Base-by-base conservation (phyloP, 805 yeast species). In the Starmera caribaea region DNA sequence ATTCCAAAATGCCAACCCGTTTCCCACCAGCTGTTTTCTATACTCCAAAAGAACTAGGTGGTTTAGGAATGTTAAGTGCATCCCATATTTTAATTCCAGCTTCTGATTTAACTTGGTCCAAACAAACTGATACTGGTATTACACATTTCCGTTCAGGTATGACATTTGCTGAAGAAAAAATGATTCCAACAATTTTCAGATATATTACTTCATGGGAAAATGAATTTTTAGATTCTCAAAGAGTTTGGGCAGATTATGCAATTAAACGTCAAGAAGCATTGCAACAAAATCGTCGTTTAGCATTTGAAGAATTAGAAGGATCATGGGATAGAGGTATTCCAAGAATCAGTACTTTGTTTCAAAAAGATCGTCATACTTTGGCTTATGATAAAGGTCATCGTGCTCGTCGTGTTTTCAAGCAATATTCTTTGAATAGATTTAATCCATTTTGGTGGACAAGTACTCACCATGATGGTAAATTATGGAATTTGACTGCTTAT, bases 21-120 rank as follows among this genome's bases (percentile, higher is more conserved):
- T 92, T 92, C 63, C 99, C 99, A 3, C 99, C 98, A 0, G 97
- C 97, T 3, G 98, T 92, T 0, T 92, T 92, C 53, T 92, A 92
- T 57, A 88, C 98, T 0, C 98, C 98, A 0, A 90, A 89, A 50
- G 99, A 92, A 57, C 64, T 92, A 3, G 98, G 99, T 38, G 99
- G 99, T 34, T 65, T 92, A 34, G 99, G 98, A 21, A 92, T 92
- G 98, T 66, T 92, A 21, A 85, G 96, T 68, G 97, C 97, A 0
- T 86, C 96, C 12, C 98, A 92, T 57, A 86, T 92, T 37, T 66
- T 92, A 45, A 92, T 92, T 47, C 98, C 98, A 0, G 83, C 95
- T 0, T 81, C 95, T 6, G 98, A 92, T 58, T 63, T 90, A 45
- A 70, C 81, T 39, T 90, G 95, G 92, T 86, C 96, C 0, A 75